These are phyloP conservation scores for Pseudocercospora crystallina DNA, from an alignment of 2,329 filamentous ascomycete genomes.

Conservation along the genomic window DNA sequence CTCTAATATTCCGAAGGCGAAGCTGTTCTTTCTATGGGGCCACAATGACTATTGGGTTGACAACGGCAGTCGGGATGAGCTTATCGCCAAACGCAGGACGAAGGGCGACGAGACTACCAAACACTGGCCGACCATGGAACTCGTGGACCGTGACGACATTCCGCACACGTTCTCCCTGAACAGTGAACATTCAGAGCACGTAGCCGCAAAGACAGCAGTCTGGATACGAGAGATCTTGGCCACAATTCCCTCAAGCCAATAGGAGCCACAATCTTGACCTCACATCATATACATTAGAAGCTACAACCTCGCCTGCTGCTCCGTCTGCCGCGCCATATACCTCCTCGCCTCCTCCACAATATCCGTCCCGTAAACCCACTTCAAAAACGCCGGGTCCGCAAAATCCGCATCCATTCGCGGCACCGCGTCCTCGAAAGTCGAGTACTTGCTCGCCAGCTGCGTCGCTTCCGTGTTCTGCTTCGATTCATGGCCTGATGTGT, in stretches of 20 bases:
- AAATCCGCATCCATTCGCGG: constrained; percentile 6
- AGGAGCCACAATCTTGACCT: too few relatives aligned
- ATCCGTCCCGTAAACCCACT: constrained; percentile 12
- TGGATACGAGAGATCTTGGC: constrained; percentile 1
- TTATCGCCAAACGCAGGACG: constrained; percentile 46
- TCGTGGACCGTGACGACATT: constrained; percentile 49
- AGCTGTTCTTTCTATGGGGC: constrained; percentile 60
- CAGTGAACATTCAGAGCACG: constrained; percentile 37
- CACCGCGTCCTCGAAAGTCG: background rate
- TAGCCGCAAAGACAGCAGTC: constrained; percentile 9
- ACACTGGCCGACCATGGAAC: constrained; percentile 51
- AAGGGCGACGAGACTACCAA: constrained; percentile 29
- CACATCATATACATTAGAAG: background rate
- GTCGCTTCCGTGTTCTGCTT: background rate
- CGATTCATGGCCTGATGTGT: background rate
- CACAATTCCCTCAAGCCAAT: too few relatives aligned
- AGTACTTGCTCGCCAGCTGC: background rate
- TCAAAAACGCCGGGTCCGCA: constrained; percentile 4
- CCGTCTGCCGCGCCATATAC: background rate
- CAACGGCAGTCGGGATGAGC: constrained; percentile 55
- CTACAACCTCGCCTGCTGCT: background rate
- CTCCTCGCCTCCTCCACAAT: constrained; percentile 7
- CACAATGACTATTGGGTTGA: constrained; percentile 63
- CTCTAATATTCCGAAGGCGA: constrained; percentile 35
- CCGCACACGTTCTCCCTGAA: constrained; percentile 61